phyloP scores from a whole-genome alignment of 106 monocot genomes.

The Platanthera guangdongensis region DNA sequence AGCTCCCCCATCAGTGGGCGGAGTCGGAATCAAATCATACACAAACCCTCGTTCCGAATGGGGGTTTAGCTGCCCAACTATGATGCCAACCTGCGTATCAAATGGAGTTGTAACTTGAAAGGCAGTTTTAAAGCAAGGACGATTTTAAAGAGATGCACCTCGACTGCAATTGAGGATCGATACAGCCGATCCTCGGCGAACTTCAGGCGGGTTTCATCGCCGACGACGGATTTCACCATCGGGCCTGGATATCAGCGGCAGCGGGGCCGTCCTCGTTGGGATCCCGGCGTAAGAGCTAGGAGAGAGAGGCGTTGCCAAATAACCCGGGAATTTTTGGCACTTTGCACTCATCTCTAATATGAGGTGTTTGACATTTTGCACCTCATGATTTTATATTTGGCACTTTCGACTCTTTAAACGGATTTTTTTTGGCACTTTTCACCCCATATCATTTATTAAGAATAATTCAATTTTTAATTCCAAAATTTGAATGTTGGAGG shows the following conservation, averaged over 20 bases:
- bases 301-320: no score
- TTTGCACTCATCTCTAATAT: no score
- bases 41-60: slow-evolving; percentile 47
- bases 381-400: no score
- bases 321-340: no score
- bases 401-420: no score
- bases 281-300: background rate
- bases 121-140: background rate
- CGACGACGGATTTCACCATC: slow-evolving; percentile 74
- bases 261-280: background rate
- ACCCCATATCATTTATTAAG: no score
- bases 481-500: no score
- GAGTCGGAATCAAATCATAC: slow-evolving; percentile 79
- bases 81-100: slow-evolving; percentile 46
- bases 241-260: background rate
- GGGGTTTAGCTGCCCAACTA: slow-evolving; percentile 53
- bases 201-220: slow-evolving; percentile 66
- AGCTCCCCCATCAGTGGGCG: slow-evolving; percentile 58
- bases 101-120: background rate
- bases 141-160: background rate
- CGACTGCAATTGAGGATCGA: slow-evolving; percentile 19
- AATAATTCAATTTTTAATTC: no score
- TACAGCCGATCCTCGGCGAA: slow-evolving; percentile 58
- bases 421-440: no score
- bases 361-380: no score